Percentiles rank a stretch among this genome's conserved stretches.
phyloP scores from a whole-genome alignment of 2,329 filamentous ascomycete genomes.

The Cladosporium sp. region DNA sequence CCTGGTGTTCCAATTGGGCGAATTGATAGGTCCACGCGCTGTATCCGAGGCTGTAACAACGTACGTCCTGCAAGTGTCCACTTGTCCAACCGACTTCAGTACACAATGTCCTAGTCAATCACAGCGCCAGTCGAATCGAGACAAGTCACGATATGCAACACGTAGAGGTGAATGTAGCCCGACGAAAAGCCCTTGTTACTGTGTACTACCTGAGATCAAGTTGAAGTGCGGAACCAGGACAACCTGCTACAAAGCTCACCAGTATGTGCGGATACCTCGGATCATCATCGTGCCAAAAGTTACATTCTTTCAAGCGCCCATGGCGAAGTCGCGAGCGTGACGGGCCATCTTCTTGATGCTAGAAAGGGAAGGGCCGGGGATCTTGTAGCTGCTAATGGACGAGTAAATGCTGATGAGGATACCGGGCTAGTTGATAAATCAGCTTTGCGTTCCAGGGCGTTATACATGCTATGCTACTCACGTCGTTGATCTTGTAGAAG shows the following conservation, averaged over 20 bases:
- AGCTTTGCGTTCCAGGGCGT: background rate
- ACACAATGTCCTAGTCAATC: background rate
- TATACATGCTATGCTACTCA: background rate
- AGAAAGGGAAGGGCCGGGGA: conserved; percentile 47
- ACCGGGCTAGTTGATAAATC: conserved; percentile 35
- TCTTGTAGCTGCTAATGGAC: conserved; percentile 42
- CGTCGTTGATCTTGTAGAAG: conserved; percentile 55
- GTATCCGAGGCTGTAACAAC: background rate
- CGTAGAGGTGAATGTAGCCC: background rate
- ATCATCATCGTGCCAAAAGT: background rate
- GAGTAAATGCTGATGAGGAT: conserved; percentile 59
- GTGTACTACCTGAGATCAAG: background rate
- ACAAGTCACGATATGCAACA: background rate
- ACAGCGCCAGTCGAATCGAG: background rate
- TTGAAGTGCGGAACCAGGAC: background rate
- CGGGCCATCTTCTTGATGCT: conserved; percentile 14
- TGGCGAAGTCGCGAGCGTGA: conserved; percentile 10
- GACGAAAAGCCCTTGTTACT: background rate
- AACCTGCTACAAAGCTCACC: no score
- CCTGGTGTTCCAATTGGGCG: background rate
- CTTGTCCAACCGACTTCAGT: background rate
- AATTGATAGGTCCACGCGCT: background rate
- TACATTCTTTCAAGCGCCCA: background rate
- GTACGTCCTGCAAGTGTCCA: background rate
- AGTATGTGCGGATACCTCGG: no score